Evolutionary conservation across 2,329 filamentous ascomycete genomes (phyloP), one percentile per base, ranked within the genome.

Genomic region (Diaporthe citri): DNA sequence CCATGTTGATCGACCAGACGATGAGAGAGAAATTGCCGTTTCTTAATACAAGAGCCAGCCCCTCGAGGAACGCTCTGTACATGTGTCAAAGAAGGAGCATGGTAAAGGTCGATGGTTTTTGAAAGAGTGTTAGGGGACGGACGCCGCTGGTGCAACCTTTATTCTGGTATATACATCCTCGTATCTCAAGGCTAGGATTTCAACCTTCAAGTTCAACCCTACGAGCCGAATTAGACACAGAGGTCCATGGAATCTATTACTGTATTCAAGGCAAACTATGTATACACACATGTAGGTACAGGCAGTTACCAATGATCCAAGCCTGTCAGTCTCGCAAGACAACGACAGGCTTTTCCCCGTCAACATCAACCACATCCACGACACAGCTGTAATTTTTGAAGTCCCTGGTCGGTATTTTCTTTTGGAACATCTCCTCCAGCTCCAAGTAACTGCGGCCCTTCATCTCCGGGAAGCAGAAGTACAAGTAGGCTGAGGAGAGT

Each of bases 401-500:
- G 0, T 66, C 28, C 28, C 43, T 66, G 12, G 76, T 76, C 5
- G 77, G 78, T n/a, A 79, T 71, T 3, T 52, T 55, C 28, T 73
- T 70, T 10, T 77, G 60, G 60, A 79, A 79, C 78, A 78, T 78
- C 51, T 79, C 76, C 48, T 79, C 66, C n/a, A 79, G 46, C 71
- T 79, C 78, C 31, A 71, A 72, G 46, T 73, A 78, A 22, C 59
- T 77, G 20, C 78, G 76, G 17, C 75, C 78, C 62, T 78, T 78
- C 73, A 78, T 75, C 74, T 79, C 78, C 7, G 78, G 78, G 39
- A 79, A 62, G 39, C 73, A 77, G 51, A 78, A 77, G 56, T 73
- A 79, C 17, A 78, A 52, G 48, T 78, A 79, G 55, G 76, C 66
- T 43, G 80, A 81, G 60, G 81, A 80, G 28, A 82, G 28, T 17